Evolutionary conservation across 73 alveolate species (phyloP).

Genomic region (Breviolum minutum): DNA sequence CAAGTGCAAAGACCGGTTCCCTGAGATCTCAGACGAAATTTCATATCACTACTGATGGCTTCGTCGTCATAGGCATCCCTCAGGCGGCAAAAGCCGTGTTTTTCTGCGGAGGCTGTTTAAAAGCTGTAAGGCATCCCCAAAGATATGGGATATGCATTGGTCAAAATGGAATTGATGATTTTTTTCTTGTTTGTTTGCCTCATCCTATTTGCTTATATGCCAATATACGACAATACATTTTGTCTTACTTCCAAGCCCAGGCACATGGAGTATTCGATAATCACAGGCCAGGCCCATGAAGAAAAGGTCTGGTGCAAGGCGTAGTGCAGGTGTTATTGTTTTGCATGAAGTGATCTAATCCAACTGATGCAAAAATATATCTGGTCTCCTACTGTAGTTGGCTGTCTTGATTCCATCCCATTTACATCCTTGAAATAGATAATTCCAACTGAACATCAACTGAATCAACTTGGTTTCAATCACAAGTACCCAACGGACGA

Average conservation of each 20-base stretch:
- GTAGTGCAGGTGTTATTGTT: too few relatives aligned
- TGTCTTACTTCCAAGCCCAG: background rate
- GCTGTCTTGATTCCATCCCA: too few relatives aligned
- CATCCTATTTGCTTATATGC: background rate
- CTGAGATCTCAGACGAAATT: background rate
- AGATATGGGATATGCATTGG: background rate
- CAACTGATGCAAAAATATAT: background rate
- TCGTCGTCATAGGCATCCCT: slow-evolving; percentile 50
- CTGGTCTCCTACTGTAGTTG: background rate
- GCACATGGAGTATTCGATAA: slow-evolving; percentile 36
- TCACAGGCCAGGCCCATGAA: slow-evolving; percentile 84
- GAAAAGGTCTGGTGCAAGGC: background rate
- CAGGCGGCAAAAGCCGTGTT: too few relatives aligned
- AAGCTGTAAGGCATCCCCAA: background rate
- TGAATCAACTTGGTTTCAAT: too few relatives aligned
- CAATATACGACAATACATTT: background rate
- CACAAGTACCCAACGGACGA: too few relatives aligned
- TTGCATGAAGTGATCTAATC: background rate
- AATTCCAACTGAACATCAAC: too few relatives aligned
- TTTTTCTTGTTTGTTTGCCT: background rate
- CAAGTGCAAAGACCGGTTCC: background rate
- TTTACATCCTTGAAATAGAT: too few relatives aligned
- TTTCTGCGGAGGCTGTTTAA: background rate
- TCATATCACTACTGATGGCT: background rate
- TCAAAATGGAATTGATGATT: background rate